Conservation (phyloP, 169 alveolate genomes). For the Babesia divergens region DNA sequence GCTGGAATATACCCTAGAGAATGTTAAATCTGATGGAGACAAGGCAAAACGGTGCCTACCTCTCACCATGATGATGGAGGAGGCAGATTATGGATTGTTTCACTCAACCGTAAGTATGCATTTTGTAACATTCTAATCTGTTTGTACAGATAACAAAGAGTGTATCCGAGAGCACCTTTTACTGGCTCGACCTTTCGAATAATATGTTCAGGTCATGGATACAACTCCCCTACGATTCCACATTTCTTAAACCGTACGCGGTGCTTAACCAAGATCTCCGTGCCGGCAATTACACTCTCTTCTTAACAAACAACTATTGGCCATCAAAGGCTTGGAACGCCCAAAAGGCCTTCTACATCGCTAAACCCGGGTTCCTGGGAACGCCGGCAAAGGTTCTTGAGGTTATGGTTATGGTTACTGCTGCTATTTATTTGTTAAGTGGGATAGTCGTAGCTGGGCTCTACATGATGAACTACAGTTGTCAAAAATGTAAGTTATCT, state of each 20-base stretch:
- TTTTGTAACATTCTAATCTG: neutral
- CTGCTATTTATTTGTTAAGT: constrained; percentile 27
- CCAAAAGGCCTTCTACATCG: constrained; percentile 29
- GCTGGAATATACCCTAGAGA: neutral
- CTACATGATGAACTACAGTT: constrained; percentile 18
- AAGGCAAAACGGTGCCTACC: neutral
- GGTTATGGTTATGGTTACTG: constrained; percentile 27
- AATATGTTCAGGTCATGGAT: constrained; percentile 55
- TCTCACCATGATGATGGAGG: neutral
- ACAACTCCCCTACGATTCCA: constrained; percentile 32
- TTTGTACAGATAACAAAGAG: neutral
- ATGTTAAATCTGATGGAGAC: neutral
- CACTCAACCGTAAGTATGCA: neutral
- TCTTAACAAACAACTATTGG: constrained; percentile 56
- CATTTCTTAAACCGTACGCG: constrained; percentile 59
- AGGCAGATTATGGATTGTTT: constrained; percentile 4
- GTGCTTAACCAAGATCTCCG: constrained; percentile 16
- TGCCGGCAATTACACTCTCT: constrained; percentile 45
- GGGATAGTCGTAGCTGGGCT: constrained; percentile 27
- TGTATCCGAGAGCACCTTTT: constrained; percentile 6
- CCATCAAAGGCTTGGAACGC: constrained; percentile 59
- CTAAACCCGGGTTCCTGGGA: constrained; percentile 42
- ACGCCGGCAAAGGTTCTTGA: constrained; percentile 29
- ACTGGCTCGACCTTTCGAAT: constrained; percentile 58
- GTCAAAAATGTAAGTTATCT: constrained; percentile 22